Base-by-base conservation (phyloP, 768 basidiomycete genomes). In the Xerocomus potaroensis region DNA sequence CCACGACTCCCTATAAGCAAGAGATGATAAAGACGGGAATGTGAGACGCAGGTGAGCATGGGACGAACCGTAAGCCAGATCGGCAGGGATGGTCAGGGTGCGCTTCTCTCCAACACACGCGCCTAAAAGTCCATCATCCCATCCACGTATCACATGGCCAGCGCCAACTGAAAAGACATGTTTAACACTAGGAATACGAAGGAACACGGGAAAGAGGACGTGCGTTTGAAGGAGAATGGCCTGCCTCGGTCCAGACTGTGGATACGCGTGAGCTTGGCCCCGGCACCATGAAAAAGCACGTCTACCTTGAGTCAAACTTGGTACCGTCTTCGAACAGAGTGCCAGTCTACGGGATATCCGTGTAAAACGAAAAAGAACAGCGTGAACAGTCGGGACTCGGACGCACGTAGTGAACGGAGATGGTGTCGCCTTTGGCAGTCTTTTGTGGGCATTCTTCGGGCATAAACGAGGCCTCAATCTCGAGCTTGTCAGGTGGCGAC, bases 71-170 rank as follows among this genome's bases (percentile, higher is more conserved):
- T 96, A 96, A 18, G 83, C 93, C 71, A 83, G 70, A 41, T 71
- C 50, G 6, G 90, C 61, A 12, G 93, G 93, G 50, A 97, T 95
- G 19, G 85, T 93, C 50, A 97, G 76, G 5, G 74, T 89, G 35
- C 93, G 84, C 73, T 90, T 92, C 72, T 96, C 93, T 49, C 78
- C 72, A 31, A 91, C 62, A 62, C 93, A 95, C 83, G 95, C 92
- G 45, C 85, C 87, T 31, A 77, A 47, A 40, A 92, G 79, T 55
- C 89, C 89, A 33, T 87, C 68, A 55, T 92, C 89, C 89, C 89
- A 92, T 15, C 89, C 89, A 54, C 74, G 74, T 62, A 92, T 92
- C 42, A 92, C 89, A 58, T 90, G 87, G 9, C 85, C 84, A 32
- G 73, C 66, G 41, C 89, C 89, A 24, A 92, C 89, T 91, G 35